A percentile compares a stretch with the other conserved stretches of the same genome.
phyloP scores from a whole-genome alignment of 2,329 filamentous ascomycete genomes.

The Clonostachys solani region DNA sequence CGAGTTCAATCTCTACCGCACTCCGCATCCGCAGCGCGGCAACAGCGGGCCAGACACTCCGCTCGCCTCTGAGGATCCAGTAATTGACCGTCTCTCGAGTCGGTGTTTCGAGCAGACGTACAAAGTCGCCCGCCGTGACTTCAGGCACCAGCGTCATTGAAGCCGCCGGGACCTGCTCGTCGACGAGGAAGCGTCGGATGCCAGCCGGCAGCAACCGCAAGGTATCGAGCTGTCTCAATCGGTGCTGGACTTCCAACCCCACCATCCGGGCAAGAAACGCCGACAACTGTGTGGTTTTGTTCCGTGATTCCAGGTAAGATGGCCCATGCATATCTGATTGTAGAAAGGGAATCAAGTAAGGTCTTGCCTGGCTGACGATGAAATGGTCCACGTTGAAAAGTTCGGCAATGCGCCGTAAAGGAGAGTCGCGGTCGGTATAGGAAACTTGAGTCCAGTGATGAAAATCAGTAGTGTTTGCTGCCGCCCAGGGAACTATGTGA shows the following conservation, averaged over 20 bases:
- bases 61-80: conserved; percentile 82
- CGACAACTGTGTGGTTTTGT: conserved; percentile 51
- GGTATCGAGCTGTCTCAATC: conserved; percentile 75
- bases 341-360: conserved; percentile 83
- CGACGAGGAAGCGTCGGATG: conserved; percentile 73
- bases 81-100: conserved; percentile 72
- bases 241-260: conserved; percentile 73
- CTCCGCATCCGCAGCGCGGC: conserved; percentile 78
- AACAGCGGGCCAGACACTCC: conserved; percentile 87
- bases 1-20: conserved; percentile 82
- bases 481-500: conserved; percentile 69
- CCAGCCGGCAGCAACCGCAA: conserved; percentile 66
- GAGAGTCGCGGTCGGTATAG: conserved; percentile 61
- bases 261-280: conserved; percentile 63
- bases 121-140: conserved; percentile 68
- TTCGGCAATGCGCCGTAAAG: conserved; percentile 69
- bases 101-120: conserved; percentile 77
- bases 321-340: conserved; percentile 77
- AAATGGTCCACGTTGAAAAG: conserved; percentile 95
- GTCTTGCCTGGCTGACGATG: conserved; percentile 86
- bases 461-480: conserved; percentile 57
- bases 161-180: conserved; percentile 76
- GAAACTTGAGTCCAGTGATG: conserved; percentile 64
- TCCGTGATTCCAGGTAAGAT: conserved; percentile 49
- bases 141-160: conserved; percentile 81